Conservation (phyloP, 2,329 filamentous ascomycete species). For the Aspergillus novofumigatus region DNA sequence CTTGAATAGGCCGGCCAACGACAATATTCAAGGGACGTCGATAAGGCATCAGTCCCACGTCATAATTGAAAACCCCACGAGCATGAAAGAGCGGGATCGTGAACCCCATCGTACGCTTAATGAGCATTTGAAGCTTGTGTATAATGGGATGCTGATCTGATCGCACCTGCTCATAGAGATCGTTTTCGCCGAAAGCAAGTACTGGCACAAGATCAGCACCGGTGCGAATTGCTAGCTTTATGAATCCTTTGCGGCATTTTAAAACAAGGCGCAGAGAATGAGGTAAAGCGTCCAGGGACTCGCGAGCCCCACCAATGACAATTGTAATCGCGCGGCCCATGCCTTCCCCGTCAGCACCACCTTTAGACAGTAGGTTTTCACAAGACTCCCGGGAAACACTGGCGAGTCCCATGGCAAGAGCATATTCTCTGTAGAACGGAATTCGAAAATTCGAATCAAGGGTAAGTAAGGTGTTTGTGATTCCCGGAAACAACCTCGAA, state of each 20-base stretch:
- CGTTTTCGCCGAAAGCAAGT: constrained; percentile 90
- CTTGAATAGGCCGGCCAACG: constrained; percentile 74
- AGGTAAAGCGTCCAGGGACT: constrained; percentile 85
- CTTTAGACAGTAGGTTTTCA: constrained; percentile 77
- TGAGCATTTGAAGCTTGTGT: constrained; percentile 73
- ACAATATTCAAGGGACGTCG: constrained; percentile 83
- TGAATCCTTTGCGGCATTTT: constrained; percentile 80
- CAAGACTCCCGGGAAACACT: constrained; percentile 91
- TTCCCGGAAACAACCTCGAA: constrained; percentile 81
- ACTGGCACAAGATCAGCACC: constrained; percentile 94
- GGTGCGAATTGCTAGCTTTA: constrained; percentile 86
- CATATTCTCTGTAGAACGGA: constrained; percentile 89
- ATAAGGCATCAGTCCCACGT: constrained; percentile 94
- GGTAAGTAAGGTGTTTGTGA: constrained; percentile 88
- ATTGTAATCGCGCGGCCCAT: constrained; percentile 97
- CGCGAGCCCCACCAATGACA: constrained; percentile 85
- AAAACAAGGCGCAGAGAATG: constrained; percentile 73
- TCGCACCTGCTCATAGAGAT: constrained; percentile 86
- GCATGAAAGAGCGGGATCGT: constrained; percentile 89
- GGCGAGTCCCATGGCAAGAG: constrained; percentile 79
- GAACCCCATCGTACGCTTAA: constrained; percentile 85
- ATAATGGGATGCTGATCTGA: constrained; percentile 72
- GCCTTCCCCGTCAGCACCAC: constrained; percentile 71
- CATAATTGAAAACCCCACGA: constrained; percentile 92
- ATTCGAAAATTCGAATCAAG: constrained; percentile 95